Conservation (phyloP, 179 eudicot species). For the Beta macrorhiza region DNA sequence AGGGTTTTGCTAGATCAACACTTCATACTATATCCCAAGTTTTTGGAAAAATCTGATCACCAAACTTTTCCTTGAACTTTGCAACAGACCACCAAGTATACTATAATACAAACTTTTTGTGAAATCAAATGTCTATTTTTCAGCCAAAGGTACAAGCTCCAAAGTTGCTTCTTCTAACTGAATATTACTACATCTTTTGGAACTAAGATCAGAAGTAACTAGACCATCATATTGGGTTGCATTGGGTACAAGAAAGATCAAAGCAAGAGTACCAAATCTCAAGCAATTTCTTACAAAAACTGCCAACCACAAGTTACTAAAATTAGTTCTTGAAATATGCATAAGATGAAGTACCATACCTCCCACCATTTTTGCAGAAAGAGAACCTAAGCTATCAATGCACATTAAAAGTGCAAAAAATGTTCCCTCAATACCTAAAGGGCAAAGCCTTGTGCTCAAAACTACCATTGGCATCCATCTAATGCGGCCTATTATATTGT, state of each 20-base stretch:
- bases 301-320: constrained; percentile 49
- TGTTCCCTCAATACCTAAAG: constrained; percentile 62
- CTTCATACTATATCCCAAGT: no score
- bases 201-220: constrained; percentile 13
- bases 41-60: no score
- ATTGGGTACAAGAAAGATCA: constrained; percentile 40
- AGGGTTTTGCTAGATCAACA: no score
- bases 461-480: constrained; percentile 67
- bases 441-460: constrained; percentile 48
- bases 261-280: constrained; percentile 43
- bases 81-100: neutral
- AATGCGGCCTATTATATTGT: constrained; percentile 34
- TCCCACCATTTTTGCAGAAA: constrained; percentile 45
- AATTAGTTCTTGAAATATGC: constrained; percentile 49
- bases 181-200: neutral
- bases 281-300: constrained; percentile 45
- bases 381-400: constrained; percentile 52
- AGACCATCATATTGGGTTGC: constrained; percentile 32
- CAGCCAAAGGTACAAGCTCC: constrained; percentile 34
- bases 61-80: no score
- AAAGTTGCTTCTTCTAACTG: constrained; percentile 17
- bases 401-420: constrained; percentile 59
- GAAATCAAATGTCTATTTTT: constrained; percentile 22
- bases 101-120: neutral
- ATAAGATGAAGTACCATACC: constrained; percentile 45